Evolutionary conservation across 2,329 filamentous ascomycete species (phyloP).

Genomic region (Venturiaceae sp.): DNA sequence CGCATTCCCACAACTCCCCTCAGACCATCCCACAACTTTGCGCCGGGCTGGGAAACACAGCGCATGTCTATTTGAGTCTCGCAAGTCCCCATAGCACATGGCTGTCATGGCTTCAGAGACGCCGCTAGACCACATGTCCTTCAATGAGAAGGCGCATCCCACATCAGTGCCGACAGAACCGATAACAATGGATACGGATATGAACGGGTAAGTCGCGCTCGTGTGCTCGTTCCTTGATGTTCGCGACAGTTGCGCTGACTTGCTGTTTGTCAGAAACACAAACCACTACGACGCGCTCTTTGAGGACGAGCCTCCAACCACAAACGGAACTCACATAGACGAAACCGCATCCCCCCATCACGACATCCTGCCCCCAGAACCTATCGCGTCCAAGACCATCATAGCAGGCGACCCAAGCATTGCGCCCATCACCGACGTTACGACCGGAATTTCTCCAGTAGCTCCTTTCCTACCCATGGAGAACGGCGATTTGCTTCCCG

Average conservation of each 20-base stretch:
- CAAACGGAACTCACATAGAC: constrained; percentile 1
- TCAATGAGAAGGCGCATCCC: constrained; percentile 41
- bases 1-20: not conserved
- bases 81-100: not conserved
- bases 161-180: not conserved
- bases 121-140: constrained; percentile 20
- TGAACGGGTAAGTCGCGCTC: constrained; percentile 48
- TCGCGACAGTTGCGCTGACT: constrained; percentile 9
- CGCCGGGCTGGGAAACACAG: not conserved
- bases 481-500: constrained; percentile 2
- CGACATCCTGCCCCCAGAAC: not conserved
- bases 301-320: constrained; percentile 18
- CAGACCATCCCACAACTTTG: too few relatives aligned
- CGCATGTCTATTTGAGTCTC: not conserved
- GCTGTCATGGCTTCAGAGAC: constrained; percentile 8
- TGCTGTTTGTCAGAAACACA: constrained; percentile 15
- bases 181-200: constrained; percentile 15
- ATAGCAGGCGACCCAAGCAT: not conserved
- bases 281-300: constrained; percentile 23
- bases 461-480: not conserved
- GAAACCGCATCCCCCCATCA: not conserved
- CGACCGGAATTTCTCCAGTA: not conserved
- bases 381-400: not conserved
- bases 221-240: constrained; percentile 10
- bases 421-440: constrained; percentile 1